Evolutionary conservation across 805 yeast species (phyloP).

Genomic region (Sugiyamaella smithiae): DNA sequence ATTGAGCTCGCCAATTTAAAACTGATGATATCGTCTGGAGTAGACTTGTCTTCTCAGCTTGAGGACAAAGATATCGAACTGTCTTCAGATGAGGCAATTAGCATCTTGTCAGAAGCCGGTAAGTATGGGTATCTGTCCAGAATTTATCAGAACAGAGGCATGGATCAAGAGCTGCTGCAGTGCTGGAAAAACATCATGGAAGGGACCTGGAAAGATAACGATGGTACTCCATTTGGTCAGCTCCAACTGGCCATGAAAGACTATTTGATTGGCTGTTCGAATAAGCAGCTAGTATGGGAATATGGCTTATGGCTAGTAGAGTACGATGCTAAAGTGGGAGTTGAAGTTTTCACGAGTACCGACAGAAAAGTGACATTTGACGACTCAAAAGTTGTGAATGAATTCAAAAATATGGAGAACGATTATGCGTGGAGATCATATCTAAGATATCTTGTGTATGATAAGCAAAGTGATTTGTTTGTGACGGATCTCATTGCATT

Average conservation of each 20-base stretch:
- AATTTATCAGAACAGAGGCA: conserved; percentile 27
- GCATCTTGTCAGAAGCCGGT: conserved; percentile 23
- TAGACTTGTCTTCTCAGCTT: background rate
- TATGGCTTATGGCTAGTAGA: conserved; percentile 36
- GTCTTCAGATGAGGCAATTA: conserved; percentile 25
- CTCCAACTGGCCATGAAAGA: conserved; percentile 31
- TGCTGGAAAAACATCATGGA: conserved; percentile 28
- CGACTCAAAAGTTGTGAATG: conserved; percentile 32
- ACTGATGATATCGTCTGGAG: conserved; percentile 19
- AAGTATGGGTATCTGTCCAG: conserved; percentile 30
- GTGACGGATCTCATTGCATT: conserved; percentile 35
- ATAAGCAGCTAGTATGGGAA: conserved; percentile 37
- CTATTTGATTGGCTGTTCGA: conserved; percentile 19
- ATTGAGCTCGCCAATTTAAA: conserved; percentile 32
- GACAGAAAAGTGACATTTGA: conserved; percentile 26
- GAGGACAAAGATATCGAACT: conserved; percentile 30
- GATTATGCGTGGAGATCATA: conserved; percentile 37
- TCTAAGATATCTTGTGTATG: conserved; percentile 34
- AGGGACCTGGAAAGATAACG: conserved; percentile 28
- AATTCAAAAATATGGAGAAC: conserved; percentile 32
- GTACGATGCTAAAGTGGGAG: conserved; percentile 32
- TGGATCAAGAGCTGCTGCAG: conserved; percentile 27
- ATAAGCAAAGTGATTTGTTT: conserved; percentile 26
- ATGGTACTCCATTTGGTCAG: conserved; percentile 18
- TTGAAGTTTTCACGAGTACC: conserved; percentile 33